Evolutionary conservation across 768 basidiomycete species (phyloP), one percentile per base, ranked within the genome.

Genomic region (Podaxis rugospora): DNA sequence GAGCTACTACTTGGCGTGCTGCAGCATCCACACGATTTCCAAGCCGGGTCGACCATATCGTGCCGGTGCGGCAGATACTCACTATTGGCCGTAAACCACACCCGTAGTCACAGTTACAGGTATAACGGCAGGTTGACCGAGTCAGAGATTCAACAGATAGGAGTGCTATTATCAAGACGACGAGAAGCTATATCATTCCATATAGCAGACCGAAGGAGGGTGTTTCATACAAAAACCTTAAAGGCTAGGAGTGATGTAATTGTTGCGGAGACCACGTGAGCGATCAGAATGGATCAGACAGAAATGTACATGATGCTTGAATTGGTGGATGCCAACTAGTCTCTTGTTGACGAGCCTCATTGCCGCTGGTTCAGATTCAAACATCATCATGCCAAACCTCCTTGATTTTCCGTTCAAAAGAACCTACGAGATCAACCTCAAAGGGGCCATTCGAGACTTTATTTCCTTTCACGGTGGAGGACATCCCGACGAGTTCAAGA

Each of bases 401-500:
- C 79, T 94, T 51, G 70, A 77, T 3, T 74, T 95, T 46, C 90
- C 92, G 0, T 84, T 85, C 80, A 94, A 94, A 75, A 84, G 76
- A 70, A 83, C 90, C 0, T 83, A 83, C 59, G 69, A 76, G 1
- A 67, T 86, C 46, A 77, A 83, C 39, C 75, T 93, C 64, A 80
- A 79, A 27, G 73, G 78, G 21, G 71, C 83, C 1, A 78, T 87
- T 0, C 81, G 86, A 39, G 77, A 77, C 44, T 93, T 93, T 71
- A 87, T 96, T 32, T 76, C 78, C n/a, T 66, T 82, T 40, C 83
- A 89, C 70, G 78, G 80, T 1, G 86, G 88, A 27, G 83, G 85
- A 36, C 91, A 95, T 67, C 93, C 94, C 1, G 93, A 95, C 66
- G 86, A 88, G 25, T 95, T 93, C 77, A 86, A 78, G 68, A 79